Base-by-base conservation (phyloP, 371 early-diverging fungal genomes). In the Lichtheimia corymbifera region DNA sequence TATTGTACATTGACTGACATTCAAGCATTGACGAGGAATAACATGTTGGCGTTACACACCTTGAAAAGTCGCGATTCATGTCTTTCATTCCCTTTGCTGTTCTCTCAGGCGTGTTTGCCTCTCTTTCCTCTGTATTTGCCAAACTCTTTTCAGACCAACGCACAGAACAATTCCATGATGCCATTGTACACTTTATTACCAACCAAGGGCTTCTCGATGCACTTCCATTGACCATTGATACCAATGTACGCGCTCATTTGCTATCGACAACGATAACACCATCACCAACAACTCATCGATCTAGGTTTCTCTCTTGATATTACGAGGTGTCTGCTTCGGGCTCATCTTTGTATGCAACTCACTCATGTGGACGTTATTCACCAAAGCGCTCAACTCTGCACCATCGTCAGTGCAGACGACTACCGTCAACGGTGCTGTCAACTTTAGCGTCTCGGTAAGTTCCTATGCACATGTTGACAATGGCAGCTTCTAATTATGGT, bases 331-430 rank as follows among this genome's bases (percentile, higher is more conserved):
- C 14, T 84, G 88, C 61, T 83, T 88, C 59, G 77, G 62, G 9
- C 64, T 79, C 24, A 85, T 89, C 15, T 86, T 85, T 56, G 73
- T 70, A 13, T 87, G 89, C 61, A 92, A 92, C 49, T 86, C 89
- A 3, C 67, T 88, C 59, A 92, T 92, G 92, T 92, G 92, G 92
- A 86, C 89, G 0, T 73, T 85, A 13, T 90, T 91, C 61, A 91
- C 92, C 50, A 91, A 91, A 68, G 90, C 92, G 3, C 72, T 92
- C 35, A 86, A 88, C 62, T 72, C 73, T 30, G 84, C 91, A 45
- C 71, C 77, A 24, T 90, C 90, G 9, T 89, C 91, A 3, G 73
- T 89, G 3, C 83, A 85, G 28, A 88, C 88, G 7, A 88, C 90
- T 5, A 84, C 88, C 51, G 74, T 91, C 58, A 90, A 92, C 68